Percentiles rank a stretch among this genome's conserved stretches.
Evolutionary conservation across 2,329 filamentous ascomycete species (phyloP).

Genomic region (Exophiala alcalophila): DNA sequence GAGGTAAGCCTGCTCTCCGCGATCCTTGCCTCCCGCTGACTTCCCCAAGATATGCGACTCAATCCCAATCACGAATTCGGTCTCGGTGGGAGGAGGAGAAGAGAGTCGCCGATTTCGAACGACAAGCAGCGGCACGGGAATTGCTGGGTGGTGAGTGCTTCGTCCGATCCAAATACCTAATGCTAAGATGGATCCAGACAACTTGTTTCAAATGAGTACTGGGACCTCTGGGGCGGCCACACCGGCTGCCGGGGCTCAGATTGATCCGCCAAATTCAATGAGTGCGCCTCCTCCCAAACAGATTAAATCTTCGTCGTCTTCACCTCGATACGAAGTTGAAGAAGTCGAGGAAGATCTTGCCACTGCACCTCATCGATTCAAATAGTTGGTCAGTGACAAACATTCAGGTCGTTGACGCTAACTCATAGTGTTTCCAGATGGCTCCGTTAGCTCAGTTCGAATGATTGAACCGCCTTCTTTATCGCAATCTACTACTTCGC

Average conservation of each 20-base stretch:
- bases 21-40: slow-evolving; percentile 7
- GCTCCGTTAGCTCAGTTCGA: slow-evolving; percentile 16
- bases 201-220: slow-evolving; percentile 12
- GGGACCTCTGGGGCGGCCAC: slow-evolving; percentile 9
- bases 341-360: slow-evolving; percentile 23
- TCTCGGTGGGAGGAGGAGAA: slow-evolving; percentile 61
- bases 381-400: slow-evolving; percentile 16
- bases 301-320: slow-evolving; percentile 11
- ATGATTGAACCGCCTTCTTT: slow-evolving; percentile 10
- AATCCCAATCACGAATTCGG: slow-evolving; percentile 54
- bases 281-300: slow-evolving; percentile 24
- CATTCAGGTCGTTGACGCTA: slow-evolving; percentile 19
- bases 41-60: slow-evolving; percentile 43
- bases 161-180: background rate
- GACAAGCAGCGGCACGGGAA: slow-evolving; percentile 39
- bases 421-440: slow-evolving; percentile 21
- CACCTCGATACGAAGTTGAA: slow-evolving; percentile 26
- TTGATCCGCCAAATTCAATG: slow-evolving; percentile 19
- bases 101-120: slow-evolving; percentile 37
- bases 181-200: slow-evolving; percentile 14
- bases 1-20: slow-evolving; percentile 13
- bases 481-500: slow-evolving; percentile 30
- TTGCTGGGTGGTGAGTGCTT: slow-evolving; percentile 36
- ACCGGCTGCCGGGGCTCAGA: slow-evolving; percentile 2
- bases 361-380: slow-evolving; percentile 11